Conservation (phyloP, 345 rosid genomes). For the Eucalyptus fibrosa region DNA sequence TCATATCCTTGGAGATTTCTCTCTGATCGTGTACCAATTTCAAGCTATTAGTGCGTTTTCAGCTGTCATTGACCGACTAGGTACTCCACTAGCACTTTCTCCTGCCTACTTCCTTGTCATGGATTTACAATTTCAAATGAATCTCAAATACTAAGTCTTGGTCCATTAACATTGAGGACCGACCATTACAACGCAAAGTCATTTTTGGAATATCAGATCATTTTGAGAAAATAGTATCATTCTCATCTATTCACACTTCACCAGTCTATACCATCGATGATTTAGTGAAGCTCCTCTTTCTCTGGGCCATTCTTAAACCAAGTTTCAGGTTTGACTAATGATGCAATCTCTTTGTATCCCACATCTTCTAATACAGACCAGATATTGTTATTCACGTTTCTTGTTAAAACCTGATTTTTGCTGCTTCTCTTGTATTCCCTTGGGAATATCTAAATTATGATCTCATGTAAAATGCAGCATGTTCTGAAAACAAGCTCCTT, state of each 20-base stretch:
- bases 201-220: background rate
- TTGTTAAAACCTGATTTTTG: background rate
- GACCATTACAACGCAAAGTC: background rate
- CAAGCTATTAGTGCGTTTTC: constrained; percentile 96
- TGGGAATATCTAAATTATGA: background rate
- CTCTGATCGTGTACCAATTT: constrained; percentile 87
- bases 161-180: background rate
- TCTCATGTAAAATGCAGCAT: background rate
- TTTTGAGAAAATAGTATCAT: background rate
- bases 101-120: background rate
- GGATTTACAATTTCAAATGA: background rate
- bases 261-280: background rate
- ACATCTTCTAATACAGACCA: background rate
- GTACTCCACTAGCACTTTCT: constrained; percentile 22
- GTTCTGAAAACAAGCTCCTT: background rate
- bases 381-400: background rate
- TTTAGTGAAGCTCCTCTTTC: background rate
- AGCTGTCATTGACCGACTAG: constrained; percentile 94
- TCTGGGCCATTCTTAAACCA: background rate
- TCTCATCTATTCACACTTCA: background rate
- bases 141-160: background rate
- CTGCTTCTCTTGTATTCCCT: background rate
- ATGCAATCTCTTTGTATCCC: background rate
- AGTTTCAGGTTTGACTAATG: background rate
- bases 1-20: constrained; percentile 92